phyloP scores from a whole-genome alignment of 208 protist genomes.

The Tritrichomonas foetus region DNA sequence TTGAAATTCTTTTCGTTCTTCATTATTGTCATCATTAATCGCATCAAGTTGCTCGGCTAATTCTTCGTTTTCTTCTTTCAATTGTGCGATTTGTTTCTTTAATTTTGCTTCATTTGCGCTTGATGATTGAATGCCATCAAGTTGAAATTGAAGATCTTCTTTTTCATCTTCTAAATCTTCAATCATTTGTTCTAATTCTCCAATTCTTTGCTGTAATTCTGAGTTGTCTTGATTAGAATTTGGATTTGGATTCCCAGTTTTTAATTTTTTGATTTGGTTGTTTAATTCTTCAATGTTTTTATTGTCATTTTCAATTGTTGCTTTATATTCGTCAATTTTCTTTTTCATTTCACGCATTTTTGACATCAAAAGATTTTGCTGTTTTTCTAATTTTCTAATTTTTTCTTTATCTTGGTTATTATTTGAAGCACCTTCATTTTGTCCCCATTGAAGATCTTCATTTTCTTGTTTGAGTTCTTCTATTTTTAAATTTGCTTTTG shows the following conservation, averaged over 20 bases:
- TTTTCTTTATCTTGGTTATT: too few species aligned
- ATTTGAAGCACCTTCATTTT: too few species aligned
- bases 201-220: neutral
- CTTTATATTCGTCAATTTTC: too few species aligned
- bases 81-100: neutral
- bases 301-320: too few species aligned
- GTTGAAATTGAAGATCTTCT: neutral
- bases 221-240: neutral
- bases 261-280: too few species aligned
- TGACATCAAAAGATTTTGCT: too few species aligned
- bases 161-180: neutral
- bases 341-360: too few species aligned
- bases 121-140: neutral
- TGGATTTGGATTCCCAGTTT: neutral
- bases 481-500: too few species aligned
- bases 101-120: constrained; percentile 18
- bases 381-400: too few species aligned
- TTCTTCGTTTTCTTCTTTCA: neutral
- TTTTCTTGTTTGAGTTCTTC: too few species aligned
- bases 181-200: neutral
- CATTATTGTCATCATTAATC: neutral
- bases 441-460: too few species aligned
- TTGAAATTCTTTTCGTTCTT: neutral
- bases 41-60: neutral
- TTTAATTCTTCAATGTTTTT: too few species aligned